A percentile compares a stretch with the other conserved stretches of the same genome.
phyloP scores from a whole-genome alignment of 768 basidiomycete species.

The Pleurotus tuber-regium region DNA sequence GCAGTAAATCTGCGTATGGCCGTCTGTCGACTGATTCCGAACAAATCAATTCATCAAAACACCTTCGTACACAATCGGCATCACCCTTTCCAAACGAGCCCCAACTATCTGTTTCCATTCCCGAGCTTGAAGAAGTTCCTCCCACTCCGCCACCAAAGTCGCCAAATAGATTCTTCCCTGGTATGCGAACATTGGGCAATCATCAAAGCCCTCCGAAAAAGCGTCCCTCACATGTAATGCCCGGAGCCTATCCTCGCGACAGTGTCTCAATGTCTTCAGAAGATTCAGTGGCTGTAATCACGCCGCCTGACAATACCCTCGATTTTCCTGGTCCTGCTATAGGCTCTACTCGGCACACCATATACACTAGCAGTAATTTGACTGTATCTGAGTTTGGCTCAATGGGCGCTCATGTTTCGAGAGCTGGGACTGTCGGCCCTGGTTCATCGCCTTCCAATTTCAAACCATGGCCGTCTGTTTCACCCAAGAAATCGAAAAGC shows the following conservation, averaged over 20 bases:
- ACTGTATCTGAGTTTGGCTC: conserved; percentile 31
- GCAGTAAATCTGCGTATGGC: not conserved
- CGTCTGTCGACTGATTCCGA: not conserved
- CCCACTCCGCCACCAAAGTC: conserved; percentile 51
- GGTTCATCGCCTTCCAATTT: not conserved
- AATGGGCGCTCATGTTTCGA: conserved; percentile 22
- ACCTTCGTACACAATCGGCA: conserved; percentile 1
- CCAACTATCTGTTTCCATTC: conserved; percentile 3
- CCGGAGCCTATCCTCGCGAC: conserved; percentile 45
- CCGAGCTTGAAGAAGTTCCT: conserved; percentile 19
- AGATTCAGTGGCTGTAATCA: conserved; percentile 59
- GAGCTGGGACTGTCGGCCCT: conserved; percentile 14
- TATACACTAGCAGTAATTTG: conserved; percentile 21
- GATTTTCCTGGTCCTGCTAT: conserved; percentile 23
- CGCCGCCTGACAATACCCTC: conserved; percentile 49
- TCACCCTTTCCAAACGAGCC: conserved; percentile 2
- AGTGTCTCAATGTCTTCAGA: conserved; percentile 65
- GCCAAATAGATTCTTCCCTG: conserved; percentile 47
- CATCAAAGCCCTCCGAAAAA: conserved; percentile 23
- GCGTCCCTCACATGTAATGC: conserved; percentile 25
- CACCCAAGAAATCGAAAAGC: conserved; percentile 49
- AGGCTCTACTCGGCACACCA: not conserved
- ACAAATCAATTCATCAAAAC: not conserved
- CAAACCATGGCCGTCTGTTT: conserved; percentile 45
- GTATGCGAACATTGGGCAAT: conserved; percentile 45